A percentile compares a stretch with the other conserved stretches of the same genome.
Conservation (phyloP, 1,284 basidiomycete species). For the Wallemia ichthyophaga region DNA sequence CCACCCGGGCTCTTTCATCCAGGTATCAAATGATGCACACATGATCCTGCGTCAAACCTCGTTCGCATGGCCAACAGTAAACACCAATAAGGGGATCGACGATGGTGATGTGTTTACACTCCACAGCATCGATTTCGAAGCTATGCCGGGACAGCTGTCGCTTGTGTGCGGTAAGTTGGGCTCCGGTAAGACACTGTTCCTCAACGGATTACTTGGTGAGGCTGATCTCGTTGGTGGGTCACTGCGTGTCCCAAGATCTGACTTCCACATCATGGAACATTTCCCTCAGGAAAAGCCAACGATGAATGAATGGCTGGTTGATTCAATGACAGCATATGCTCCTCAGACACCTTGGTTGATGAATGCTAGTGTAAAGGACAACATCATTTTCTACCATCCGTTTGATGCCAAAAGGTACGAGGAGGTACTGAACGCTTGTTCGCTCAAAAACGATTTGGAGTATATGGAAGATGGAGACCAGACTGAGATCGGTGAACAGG, state of each 20-base stretch:
- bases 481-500: conserved; percentile 1
- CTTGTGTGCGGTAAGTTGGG: conserved; percentile 1
- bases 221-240: conserved; percentile 1
- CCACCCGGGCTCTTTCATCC: not conserved
- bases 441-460: conserved; percentile 44
- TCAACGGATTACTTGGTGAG: conserved; percentile 1
- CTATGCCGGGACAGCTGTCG: not conserved
- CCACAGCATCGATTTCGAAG: conserved; percentile 1
- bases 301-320: not conserved
- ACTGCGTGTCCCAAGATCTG: conserved; percentile 1
- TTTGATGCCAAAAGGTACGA: conserved; percentile 34
- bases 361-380: conserved; percentile 35
- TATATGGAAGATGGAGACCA: conserved; percentile 5
- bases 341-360: conserved; percentile 1
- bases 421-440: conserved; percentile 32
- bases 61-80: not conserved
- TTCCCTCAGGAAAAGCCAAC: conserved; percentile 1
- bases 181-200: conserved; percentile 2
- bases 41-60: not conserved
- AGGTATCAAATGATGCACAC: not conserved
- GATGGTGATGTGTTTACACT: not conserved
- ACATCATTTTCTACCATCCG: conserved; percentile 65
- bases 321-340: conserved; percentile 1
- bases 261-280: conserved; percentile 1
- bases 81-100: not conserved